Conservation (phyloP, 2,329 filamentous ascomycete species). For the Paecilomyces sp. region DNA sequence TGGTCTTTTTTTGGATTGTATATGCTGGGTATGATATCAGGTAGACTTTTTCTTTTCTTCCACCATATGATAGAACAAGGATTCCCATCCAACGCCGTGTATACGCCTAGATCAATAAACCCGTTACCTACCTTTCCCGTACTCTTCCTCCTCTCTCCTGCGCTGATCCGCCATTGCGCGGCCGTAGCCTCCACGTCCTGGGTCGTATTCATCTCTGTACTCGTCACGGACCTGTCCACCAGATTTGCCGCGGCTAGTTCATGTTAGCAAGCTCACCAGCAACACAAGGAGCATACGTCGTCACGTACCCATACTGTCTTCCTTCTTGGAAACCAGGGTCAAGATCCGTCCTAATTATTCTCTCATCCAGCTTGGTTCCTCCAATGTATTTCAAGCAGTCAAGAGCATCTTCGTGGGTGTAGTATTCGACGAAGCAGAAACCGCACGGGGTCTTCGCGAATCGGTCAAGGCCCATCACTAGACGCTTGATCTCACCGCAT, state of each 20-base stretch:
- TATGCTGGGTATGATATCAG: constrained; percentile 17
- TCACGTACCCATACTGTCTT: constrained; percentile 71
- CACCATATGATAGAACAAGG: constrained; percentile 17
- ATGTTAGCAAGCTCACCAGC: constrained; percentile 10
- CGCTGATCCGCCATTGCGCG: constrained; percentile 64
- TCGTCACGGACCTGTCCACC: constrained; percentile 96
- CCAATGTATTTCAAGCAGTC: constrained; percentile 99
- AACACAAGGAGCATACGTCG: background rate
- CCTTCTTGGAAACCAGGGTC: constrained; percentile 96
- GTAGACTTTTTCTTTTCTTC: constrained; percentile 10
- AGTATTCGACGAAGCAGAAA: constrained; percentile 99
- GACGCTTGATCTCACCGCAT: constrained; percentile 92
- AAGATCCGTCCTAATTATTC: constrained; percentile 89
- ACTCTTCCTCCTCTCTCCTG: constrained; percentile 52
- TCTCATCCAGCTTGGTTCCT: constrained; percentile 94
- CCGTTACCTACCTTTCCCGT: constrained; percentile 48
- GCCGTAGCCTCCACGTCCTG: constrained; percentile 84
- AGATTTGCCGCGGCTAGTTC: constrained; percentile 68
- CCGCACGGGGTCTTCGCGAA: constrained; percentile 97
- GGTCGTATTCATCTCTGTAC: constrained; percentile 94
- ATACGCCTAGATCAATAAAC: constrained; percentile 6
- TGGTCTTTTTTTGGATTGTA: background rate
- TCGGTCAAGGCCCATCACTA: constrained; percentile 95
- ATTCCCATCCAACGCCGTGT: constrained; percentile 23
- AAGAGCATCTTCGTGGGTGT: constrained; percentile 91